phyloP scores from a whole-genome alignment of 108 stramenopile species.

The Pseudonitzschia pungens region DNA sequence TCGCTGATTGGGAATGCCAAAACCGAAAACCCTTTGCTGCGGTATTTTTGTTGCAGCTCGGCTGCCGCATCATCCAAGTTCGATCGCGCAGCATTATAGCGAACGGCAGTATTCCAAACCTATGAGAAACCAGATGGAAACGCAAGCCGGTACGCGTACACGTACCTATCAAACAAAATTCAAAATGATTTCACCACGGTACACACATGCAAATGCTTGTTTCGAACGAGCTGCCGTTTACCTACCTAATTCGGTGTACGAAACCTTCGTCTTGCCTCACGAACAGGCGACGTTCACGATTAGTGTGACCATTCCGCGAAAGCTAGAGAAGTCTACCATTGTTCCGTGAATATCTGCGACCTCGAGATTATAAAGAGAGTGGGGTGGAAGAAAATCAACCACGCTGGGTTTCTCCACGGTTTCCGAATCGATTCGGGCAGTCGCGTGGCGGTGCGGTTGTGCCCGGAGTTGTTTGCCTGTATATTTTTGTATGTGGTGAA shows the following conservation, averaged over 20 bases:
- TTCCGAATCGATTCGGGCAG: neutral
- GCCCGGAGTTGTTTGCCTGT: neutral
- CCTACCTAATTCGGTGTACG: conserved; percentile 64
- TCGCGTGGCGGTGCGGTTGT: neutral
- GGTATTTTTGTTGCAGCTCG: conserved; percentile 52
- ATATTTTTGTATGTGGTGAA: conserved; percentile 16
- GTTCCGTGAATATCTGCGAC: conserved; percentile 51
- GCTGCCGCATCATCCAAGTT: neutral
- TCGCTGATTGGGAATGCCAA: conserved; percentile 80
- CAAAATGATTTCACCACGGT: no score
- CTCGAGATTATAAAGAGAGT: conserved; percentile 62
- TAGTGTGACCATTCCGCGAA: conserved; percentile 60
- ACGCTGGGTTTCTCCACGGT: neutral
- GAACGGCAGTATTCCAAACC: neutral
- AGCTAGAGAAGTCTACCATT: conserved; percentile 50
- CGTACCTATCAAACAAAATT: no score
- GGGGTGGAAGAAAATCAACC: conserved; percentile 45
- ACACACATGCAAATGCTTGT: no score
- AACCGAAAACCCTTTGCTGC: conserved; percentile 50
- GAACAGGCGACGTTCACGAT: conserved; percentile 79
- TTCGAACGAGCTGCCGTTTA: neutral
- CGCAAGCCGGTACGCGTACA: no score
- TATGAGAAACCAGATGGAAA: no score
- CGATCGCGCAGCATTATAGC: neutral
- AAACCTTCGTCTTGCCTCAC: conserved; percentile 76